Base-by-base conservation (phyloP, 805 yeast species). In the Wickerhamiella allomyrinae region DNA sequence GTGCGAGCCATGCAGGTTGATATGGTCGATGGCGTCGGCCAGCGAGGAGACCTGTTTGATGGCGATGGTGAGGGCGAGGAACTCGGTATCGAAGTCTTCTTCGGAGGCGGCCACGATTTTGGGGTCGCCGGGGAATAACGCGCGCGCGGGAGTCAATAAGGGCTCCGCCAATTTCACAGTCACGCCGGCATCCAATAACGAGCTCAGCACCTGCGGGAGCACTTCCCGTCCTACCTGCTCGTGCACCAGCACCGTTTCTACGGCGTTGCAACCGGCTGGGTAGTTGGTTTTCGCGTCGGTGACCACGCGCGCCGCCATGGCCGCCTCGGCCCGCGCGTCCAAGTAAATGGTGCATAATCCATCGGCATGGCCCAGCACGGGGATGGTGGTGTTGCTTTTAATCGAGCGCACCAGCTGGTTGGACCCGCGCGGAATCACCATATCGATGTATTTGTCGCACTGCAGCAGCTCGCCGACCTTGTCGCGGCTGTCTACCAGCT, bases 181-280 rank as follows among this genome's bases (percentile, higher is more conserved):
- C 21, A 93, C 94, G n/a, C 75, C 76, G 5, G 75, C 74, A 8
- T 66, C 74, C 6, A 72, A 53, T 46, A 89, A 66, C 0, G 70
- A 60, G 34, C 51, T 42, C 2, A 58, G 46, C 2, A 67, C 48
- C 3, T 43, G 24, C 13, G 52, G 48, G 20, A 58, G 40, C 15
- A 40, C 38, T 10, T 62, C 56, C n/a, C 59, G 56, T n/a, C 67
- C 54, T 13, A 68, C 64, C 20, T 61, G 58, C 40, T 67, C 62
- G 59, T 53, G 71, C 37, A 93, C 62, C 43, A 91, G 69, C 23
- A 91, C 61, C 25, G 91, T 84, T 61, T 91, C 99, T 42, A 75
- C 89, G 7, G 98, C 96, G 59, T 91, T 91, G 62, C 99, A 91
- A n/a, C 95, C 99, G 10, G 98, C 98, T 39, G 97, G 96, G 58